phyloP scores from a whole-genome alignment of 2,329 filamentous ascomycete species.

The Tolypocladium guangdongense region DNA sequence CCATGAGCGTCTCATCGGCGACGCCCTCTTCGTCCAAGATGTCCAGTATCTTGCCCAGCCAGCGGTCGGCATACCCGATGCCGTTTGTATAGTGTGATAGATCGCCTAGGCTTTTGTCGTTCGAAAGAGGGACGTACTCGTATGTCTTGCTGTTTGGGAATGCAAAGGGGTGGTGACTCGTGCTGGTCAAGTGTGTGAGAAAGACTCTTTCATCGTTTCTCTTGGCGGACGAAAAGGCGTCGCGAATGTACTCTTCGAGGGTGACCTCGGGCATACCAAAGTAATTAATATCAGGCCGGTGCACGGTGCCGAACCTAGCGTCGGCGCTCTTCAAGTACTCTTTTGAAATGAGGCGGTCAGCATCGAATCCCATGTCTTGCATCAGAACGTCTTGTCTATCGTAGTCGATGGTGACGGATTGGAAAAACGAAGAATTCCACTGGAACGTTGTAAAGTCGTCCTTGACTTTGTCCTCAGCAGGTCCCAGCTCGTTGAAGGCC shows the following conservation, averaged over 20 bases:
- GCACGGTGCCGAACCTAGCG: conserved; percentile 17
- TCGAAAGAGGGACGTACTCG: conserved; percentile 14
- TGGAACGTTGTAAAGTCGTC: conserved; percentile 12
- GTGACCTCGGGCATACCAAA: conserved; percentile 20
- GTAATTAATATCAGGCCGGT: conserved; percentile 20
- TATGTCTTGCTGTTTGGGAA: conserved; percentile 14
- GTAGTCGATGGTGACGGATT: conserved; percentile 20
- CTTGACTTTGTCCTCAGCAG: too few species aligned
- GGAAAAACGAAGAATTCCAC: conserved; percentile 21
- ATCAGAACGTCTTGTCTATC: conserved; percentile 22
- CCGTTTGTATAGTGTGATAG: conserved; percentile 23
- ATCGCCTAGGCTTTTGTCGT: conserved; percentile 12
- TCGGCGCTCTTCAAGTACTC: conserved; percentile 17
- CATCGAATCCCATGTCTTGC: conserved; percentile 17
- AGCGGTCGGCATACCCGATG: conserved; percentile 19
- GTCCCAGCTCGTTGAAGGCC: neutral
- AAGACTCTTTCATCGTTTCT: conserved; percentile 21
- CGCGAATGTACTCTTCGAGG: conserved; percentile 18
- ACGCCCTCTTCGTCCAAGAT: conserved; percentile 18
- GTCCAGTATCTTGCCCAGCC: conserved; percentile 20
- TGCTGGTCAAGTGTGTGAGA: conserved; percentile 23
- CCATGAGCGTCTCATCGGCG: conserved; percentile 19
- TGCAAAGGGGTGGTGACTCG: conserved; percentile 21
- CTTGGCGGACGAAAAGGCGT: conserved; percentile 17
- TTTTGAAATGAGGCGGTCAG: conserved; percentile 12